Evolutionary conservation across 305 asterid genomes (phyloP), one percentile per base, ranked within the genome.

Genomic region (Nicotiana rustica): DNA sequence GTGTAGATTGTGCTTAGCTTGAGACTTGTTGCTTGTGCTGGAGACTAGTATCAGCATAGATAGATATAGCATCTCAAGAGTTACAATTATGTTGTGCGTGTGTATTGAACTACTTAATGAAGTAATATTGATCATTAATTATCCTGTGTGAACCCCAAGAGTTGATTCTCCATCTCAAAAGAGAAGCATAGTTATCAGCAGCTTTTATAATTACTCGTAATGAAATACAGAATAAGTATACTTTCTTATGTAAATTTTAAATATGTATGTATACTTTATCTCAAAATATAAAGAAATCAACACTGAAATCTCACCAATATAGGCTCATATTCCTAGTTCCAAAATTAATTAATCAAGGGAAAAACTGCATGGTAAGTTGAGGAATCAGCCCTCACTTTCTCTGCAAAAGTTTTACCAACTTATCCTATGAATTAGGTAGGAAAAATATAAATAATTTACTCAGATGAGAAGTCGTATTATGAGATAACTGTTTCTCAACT

Each of bases 381-480:
- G 5, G n/a, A 55, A 13, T 55, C 62, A 14, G 60, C 60, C 18
- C 4, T 14, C 60, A 55, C n/a, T 55, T 52, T 55, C 18, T 55
- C 60, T 55, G 60, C 60, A 55, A 12, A 55, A 55, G 60, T 55
- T 55, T 55, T 25, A 5, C 60, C 60, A 55, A 4, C 60, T 55
- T 55, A 55, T 55, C 18, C 18, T 55, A 55, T 55, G 1, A 57
- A 57, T 57, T 57, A 57, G 64, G 21, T 57, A 57, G 64, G 21
- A 57, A 57, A 57, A 57, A 5, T 25, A 25, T 25, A 25, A 25
- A 17, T 57, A 17, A 17, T 41, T 41, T 89, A 90, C 82, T 79
- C 75, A 67, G 15, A 70, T 12, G 13, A 71, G 78, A 71, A 47
- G 6, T 71, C 79, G 21, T 70, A 44, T 47, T 47, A 44, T 47